These are phyloP conservation scores for Trichomonas gallinae DNA, from an alignment of 208 protist species.

Conservation along the genomic window DNA sequence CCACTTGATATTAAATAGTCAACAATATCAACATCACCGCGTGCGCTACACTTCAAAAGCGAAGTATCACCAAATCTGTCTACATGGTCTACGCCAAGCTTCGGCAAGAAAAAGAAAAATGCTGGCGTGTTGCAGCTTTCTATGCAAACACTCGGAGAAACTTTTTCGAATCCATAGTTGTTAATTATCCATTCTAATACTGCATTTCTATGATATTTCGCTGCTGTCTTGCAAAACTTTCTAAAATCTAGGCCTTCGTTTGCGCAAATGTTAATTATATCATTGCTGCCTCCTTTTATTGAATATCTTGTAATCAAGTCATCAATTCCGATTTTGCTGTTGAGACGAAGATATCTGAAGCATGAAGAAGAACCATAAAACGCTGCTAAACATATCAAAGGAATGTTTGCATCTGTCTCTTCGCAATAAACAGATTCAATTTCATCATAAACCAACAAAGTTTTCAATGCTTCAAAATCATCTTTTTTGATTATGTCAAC, in stretches of 20 bases:
- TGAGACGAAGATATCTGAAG: neutral
- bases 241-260: neutral
- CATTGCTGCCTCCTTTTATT: neutral
- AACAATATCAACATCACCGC: neutral
- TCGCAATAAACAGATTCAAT: neutral
- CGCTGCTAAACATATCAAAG: neutral
- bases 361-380: neutral
- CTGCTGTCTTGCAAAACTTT: neutral
- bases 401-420: neutral
- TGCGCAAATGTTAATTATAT: neutral
- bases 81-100: neutral
- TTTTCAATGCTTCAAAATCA: neutral
- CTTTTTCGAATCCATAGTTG: neutral
- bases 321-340: neutral
- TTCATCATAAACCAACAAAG: neutral
- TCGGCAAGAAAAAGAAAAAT: neutral
- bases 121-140: neutral
- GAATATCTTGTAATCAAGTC: neutral
- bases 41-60: neutral
- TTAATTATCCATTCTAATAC: neutral
- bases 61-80: neutral
- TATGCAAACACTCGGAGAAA: neutral
- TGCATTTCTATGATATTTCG: neutral
- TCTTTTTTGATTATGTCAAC: neutral
- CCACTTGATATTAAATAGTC: neutral